Evolutionary conservation across 2,329 filamentous ascomycete genomes (phyloP), one percentile per base, ranked within the genome.

Genomic region (Talaromyces sp.): DNA sequence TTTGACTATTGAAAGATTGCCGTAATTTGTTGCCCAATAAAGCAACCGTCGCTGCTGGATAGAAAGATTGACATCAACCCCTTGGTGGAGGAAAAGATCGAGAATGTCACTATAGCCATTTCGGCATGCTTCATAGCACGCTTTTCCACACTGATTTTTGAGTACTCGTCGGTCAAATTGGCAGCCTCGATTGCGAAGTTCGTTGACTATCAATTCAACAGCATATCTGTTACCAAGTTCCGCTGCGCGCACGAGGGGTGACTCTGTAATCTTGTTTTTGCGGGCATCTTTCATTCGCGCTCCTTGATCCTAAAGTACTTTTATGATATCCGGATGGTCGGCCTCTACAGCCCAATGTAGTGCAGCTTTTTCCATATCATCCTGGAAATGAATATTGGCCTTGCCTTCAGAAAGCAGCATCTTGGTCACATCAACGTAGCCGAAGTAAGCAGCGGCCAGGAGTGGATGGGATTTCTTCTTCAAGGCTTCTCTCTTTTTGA

Each of bases 221-320:
- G 59, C 59, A 35, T 28, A 16, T 44, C 25, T 55, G 40, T 61
- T 55, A 12, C 37, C 48, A 55, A n/a, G 7, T 23, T 25, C 2
- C n/a, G 48, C 48, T 35, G 48, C 48, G 28, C 23, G 7, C 2
- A 61, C 35, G 14, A 61, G n/a, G 35, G 59, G 48, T 33, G 59
- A 44, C 6, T 14, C 8, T 8, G 11, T 23, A 28, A 21, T 52
- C 18, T 40, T 40, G 37, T n/a, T 12, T 60, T 40, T 21, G 12
- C n/a, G 33, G 46, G 23, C 8, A 12, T 55, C 7, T 18, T 16
- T 37, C 28, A 61, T 55, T 33, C 23, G 16, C 33, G 59, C 35
- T 61, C 59, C 48, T 61, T 46, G 48, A 16, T 61, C 59, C 37
- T 55, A 48, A 21, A 55, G 48, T 35, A 61, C 14, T 46, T 44